Percentiles rank a stretch among this genome's conserved stretches.
These are phyloP conservation scores for Rhamnella rubrinervis DNA, from an alignment of 331 rosid genomes.

Conservation along the genomic window DNA sequence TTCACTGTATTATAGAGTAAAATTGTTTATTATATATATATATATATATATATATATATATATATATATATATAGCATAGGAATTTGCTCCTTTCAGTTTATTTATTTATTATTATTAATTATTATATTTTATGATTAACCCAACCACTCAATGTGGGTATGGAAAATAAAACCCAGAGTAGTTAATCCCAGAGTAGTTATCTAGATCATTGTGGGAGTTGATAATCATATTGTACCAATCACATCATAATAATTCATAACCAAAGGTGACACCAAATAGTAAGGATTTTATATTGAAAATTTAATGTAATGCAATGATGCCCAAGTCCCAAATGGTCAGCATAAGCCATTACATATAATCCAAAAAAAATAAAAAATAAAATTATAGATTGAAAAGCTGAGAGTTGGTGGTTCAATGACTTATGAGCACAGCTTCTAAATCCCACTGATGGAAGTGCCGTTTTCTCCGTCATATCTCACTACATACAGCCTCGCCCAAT, in stretches of 20 bases:
- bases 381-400: too few relatives aligned
- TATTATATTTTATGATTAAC: too few relatives aligned
- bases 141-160: too few relatives aligned
- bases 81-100: too few relatives aligned
- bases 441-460: slow-evolving; percentile 9
- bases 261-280: background rate
- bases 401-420: too few relatives aligned
- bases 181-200: too few relatives aligned
- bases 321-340: background rate
- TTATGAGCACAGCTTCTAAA: background rate
- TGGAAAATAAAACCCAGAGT: too few relatives aligned
- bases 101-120: too few relatives aligned
- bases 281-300: background rate
- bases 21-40: too few relatives aligned
- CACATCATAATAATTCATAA: background rate
- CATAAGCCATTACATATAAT: background rate
- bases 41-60: too few relatives aligned
- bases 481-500: background rate
- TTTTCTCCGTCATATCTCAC: background rate
- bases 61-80: too few relatives aligned
- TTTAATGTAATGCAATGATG: background rate
- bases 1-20: too few relatives aligned
- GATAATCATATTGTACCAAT: background rate
- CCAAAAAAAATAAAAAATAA: background rate
- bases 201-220: background rate